These are phyloP conservation scores for Cyphellophora europaea DNA, from an alignment of 2,329 filamentous ascomycete species.

Conservation along the genomic window DNA sequence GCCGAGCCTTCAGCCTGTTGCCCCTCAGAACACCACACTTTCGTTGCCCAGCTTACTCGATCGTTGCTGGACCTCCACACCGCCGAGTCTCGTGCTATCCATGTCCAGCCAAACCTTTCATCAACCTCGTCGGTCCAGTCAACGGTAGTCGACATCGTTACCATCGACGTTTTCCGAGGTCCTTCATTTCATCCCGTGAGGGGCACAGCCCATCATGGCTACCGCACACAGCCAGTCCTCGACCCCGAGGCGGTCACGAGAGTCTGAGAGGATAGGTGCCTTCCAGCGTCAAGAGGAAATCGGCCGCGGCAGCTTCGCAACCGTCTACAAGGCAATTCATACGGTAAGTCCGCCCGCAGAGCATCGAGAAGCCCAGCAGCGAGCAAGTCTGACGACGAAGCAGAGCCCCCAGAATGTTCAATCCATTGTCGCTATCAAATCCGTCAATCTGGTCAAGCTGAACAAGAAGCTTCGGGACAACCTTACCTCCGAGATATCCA, in stretches of 20 bases:
- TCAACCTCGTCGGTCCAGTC: too few relatives aligned
- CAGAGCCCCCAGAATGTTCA: conserved; percentile 13
- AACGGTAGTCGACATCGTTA: too few relatives aligned
- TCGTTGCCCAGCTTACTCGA: too few relatives aligned
- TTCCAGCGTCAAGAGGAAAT: conserved; percentile 83
- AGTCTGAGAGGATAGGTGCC: conserved; percentile 29
- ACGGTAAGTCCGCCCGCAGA: conserved; percentile 50
- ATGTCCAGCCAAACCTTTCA: too few relatives aligned
- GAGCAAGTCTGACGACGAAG: conserved; percentile 9
- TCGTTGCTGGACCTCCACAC: too few relatives aligned
- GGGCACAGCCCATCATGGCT: conserved; percentile 19
- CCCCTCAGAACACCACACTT: too few relatives aligned
- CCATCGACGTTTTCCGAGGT: too few relatives aligned
- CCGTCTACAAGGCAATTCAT: conserved; percentile 81
- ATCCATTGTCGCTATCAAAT: conserved; percentile 88
- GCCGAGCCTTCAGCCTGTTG: too few relatives aligned
- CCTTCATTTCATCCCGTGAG: not conserved
- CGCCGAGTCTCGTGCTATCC: too few relatives aligned
- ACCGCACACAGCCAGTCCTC: conserved; percentile 34
- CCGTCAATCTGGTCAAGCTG: conserved; percentile 79
- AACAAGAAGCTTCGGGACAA: conserved; percentile 97
- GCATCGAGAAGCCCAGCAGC: too few relatives aligned
- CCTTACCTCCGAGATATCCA: conserved; percentile 88
- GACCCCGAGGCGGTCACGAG: conserved; percentile 27
- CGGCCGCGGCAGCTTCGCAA: conserved; percentile 94